A percentile compares a stretch with the other conserved stretches of the same genome.
phyloP scores from a whole-genome alignment of 75 land plant genomes.

The Adiantum capillusveneris region DNA sequence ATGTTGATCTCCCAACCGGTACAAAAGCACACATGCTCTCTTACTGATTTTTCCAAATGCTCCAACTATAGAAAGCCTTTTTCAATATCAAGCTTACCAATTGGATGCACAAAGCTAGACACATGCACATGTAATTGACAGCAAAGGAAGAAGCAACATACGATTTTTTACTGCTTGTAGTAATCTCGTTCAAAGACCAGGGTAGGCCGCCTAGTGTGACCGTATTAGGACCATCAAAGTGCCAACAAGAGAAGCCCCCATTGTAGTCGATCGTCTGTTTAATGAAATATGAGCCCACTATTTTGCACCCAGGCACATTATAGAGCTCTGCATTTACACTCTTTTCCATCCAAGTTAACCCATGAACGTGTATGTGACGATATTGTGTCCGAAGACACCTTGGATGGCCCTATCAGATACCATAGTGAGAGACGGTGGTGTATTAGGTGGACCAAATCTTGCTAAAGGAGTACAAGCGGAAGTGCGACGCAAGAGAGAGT shows the following conservation, averaged over 20 bases:
- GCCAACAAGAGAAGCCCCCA: slow-evolving; percentile 9
- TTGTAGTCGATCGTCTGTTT: slow-evolving; percentile 1
- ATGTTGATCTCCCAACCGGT: no score
- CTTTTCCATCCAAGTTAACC: not conserved
- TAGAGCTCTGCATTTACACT: slow-evolving; percentile 7
- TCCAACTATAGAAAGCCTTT: no score
- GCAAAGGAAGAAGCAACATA: not conserved
- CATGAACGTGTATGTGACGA: slow-evolving; percentile 6
- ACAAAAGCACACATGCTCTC: no score
- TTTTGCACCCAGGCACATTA: slow-evolving; percentile 12
- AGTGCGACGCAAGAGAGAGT: no score
- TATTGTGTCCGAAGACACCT: slow-evolving; percentile 7
- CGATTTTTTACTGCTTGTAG: slow-evolving; percentile 5
- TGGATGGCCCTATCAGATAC: slow-evolving; percentile 3
- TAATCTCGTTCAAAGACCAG: slow-evolving; percentile 7
- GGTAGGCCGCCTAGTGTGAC: slow-evolving; percentile 9
- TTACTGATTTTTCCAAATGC: no score
- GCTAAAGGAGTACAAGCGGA: no score
- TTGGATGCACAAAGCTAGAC: no score
- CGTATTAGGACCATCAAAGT: slow-evolving; percentile 1
- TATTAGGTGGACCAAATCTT: slow-evolving; percentile 5
- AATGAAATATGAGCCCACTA: slow-evolving; percentile 4
- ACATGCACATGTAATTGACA: no score
- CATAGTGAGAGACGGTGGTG: not conserved
- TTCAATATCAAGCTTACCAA: no score